Base-by-base conservation (phyloP, 306 rosid genomes). In the Clitoria ternatea region DNA sequence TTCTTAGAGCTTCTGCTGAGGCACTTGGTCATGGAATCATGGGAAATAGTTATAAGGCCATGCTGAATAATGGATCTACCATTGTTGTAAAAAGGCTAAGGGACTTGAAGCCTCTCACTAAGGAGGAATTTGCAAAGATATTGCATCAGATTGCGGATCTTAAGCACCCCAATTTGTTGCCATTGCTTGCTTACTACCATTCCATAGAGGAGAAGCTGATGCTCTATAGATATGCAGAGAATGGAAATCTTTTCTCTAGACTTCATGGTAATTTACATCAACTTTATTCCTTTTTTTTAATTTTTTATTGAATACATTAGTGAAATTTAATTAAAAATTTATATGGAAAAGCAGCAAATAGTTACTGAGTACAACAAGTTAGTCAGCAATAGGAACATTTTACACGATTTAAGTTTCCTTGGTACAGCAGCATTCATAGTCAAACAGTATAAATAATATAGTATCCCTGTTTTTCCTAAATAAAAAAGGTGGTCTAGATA, bases 1-100 rank as follows among this genome's bases (percentile, higher is more conserved):
- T 93, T 76, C 79, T 93, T 1, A 87, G 80, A 73, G 96, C 97
- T 29, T 87, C 92, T 15, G 96, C 97, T n/a, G 97, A 85, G 86
- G 73, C 85, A 30, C 56, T 93, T 20, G 97, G 98, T 7, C 85
- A 86, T 19, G 97, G 98, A 47, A 78, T 71, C 1, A 79, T 87
- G 57, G 92, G 96, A 36, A 87, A 85, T 61, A 82, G 89, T 77
- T 93, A 87, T 9, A 88, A 87, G 89, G 98, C 89, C 1, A 86
- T 74, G 85, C 72, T 87, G 61, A 70, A 55, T 63, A 76, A 79
- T 29, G 89, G 86, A 73, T 23, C 81, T 15, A 49, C 72, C 12
- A 64, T 88, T 24, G 90, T 93, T 10, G 97, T 93, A 11, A 93
- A 93, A 79, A n/a, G 94, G 83, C 74, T 88, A 13, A 74, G 88